Conservation (phyloP, 129 eudicot genomes). For the Saposhnikovia divaricata region DNA sequence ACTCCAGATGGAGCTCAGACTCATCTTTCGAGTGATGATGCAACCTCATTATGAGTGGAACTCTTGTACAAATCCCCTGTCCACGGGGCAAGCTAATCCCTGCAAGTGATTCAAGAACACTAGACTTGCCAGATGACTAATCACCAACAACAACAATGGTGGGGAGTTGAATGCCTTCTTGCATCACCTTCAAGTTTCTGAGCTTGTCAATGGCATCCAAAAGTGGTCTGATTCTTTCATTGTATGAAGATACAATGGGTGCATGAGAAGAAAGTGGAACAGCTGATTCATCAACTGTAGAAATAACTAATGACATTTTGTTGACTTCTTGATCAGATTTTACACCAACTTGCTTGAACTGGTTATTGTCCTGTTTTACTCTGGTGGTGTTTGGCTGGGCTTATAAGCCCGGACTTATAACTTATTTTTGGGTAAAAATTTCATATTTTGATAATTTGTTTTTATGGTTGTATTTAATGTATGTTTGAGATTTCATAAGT, state of each 20-base stretch:
- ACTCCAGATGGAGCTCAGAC: neutral
- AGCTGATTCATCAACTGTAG: neutral
- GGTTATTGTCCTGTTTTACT: neutral
- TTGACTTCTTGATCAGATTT: neutral
- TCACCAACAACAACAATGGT: constrained; percentile 8
- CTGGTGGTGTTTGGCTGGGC: too few relatives aligned
- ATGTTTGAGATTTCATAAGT: too few relatives aligned
- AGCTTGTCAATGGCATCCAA: too few relatives aligned
- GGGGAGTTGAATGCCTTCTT: constrained; percentile 6
- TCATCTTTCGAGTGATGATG: neutral
- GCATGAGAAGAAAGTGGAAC: neutral
- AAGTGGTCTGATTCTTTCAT: neutral
- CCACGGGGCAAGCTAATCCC: constrained; percentile 2
- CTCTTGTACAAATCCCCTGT: constrained; percentile 3
- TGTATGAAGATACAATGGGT: neutral
- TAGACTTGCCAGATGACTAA: constrained; percentile 4
- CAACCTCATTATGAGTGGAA: constrained; percentile 5
- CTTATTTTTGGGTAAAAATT: too few relatives aligned
- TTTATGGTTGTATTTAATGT: too few relatives aligned
- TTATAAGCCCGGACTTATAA: too few relatives aligned
- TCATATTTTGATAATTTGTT: too few relatives aligned
- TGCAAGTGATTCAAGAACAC: neutral
- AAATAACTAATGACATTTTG: neutral
- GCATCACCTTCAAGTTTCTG: neutral
- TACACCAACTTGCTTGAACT: neutral